Conservation (phyloP, 192 early-diverging fungal genomes). For the Paraglomus occultum region DNA sequence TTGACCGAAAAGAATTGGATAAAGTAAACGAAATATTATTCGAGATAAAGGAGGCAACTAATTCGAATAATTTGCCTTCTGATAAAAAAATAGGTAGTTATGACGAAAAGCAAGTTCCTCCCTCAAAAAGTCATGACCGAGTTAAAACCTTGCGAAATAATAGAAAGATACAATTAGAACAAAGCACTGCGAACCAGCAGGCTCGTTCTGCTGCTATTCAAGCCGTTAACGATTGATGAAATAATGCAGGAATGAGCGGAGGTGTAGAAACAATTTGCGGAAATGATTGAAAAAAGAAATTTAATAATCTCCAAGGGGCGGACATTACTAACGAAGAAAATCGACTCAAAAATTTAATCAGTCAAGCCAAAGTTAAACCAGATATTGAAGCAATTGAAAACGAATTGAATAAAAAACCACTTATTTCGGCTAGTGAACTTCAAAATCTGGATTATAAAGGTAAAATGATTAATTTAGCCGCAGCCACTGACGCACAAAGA, state of each 20-base stretch:
- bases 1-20: not conserved
- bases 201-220: not conserved
- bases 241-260: not conserved
- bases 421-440: slow-evolving; percentile 8
- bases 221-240: slow-evolving; percentile 8
- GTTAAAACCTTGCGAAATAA: not conserved
- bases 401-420: slow-evolving; percentile 4
- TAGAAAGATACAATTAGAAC: not conserved
- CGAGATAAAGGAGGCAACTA: not conserved
- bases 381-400: slow-evolving; percentile 9
- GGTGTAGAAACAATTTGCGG: no score
- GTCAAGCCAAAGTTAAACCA: not conserved
- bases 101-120: not conserved
- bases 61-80: no score
- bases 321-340: no score
- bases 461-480: not conserved
- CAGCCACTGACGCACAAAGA: not conserved
- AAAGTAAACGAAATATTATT: slow-evolving; percentile 9
- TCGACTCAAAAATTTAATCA: no score
- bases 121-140: not conserved
- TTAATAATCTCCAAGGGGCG: no score
- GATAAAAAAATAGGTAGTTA: not conserved
- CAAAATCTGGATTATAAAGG: not conserved
- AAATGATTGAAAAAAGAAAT: no score
- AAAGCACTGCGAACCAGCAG: not conserved